Evolutionary conservation across 805 yeast genomes (phyloP).

Genomic region (Wickerhamiella nectarea): DNA sequence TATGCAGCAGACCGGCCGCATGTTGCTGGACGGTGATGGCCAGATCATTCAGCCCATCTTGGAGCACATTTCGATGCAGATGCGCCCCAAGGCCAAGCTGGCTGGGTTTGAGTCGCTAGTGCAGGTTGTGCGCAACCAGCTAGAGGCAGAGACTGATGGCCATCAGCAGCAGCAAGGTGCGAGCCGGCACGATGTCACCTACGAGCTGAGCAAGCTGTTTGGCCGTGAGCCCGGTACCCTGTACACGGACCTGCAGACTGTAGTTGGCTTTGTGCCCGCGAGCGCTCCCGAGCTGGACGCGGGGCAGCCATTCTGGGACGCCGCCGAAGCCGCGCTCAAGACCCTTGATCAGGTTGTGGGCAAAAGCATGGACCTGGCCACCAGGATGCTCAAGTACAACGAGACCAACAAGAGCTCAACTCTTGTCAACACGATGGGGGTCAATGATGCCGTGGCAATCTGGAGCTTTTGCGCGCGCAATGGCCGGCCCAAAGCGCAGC

Average conservation of each 20-base stretch:
- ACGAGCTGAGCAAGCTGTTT: slow-evolving; percentile 23
- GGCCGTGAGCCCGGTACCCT: slow-evolving; percentile 24
- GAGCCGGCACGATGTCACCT: slow-evolving; percentile 24
- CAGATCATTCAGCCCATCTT: slow-evolving; percentile 14
- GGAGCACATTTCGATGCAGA: slow-evolving; percentile 15
- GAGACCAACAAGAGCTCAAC: slow-evolving; percentile 17
- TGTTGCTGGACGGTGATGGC: slow-evolving; percentile 21
- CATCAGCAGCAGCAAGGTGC: slow-evolving; percentile 14
- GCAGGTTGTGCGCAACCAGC: slow-evolving; percentile 9
- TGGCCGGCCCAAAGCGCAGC: slow-evolving; percentile 20
- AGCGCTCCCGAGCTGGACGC: slow-evolving; percentile 21
- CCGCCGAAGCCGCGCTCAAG: slow-evolving; percentile 24
- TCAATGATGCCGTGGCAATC: slow-evolving; percentile 19
- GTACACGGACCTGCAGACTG: slow-evolving; percentile 26
- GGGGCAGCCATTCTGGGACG: slow-evolving; percentile 28
- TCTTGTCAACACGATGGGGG: slow-evolving; percentile 19
- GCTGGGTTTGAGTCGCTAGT: slow-evolving; percentile 13
- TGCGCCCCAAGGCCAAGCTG: slow-evolving; percentile 15
- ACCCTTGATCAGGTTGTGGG: slow-evolving; percentile 17
- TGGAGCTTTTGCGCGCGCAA: slow-evolving; percentile 21
- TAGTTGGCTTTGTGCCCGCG: slow-evolving; percentile 25
- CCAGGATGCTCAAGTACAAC: slow-evolving; percentile 18
- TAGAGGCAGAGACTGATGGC: slow-evolving; percentile 1
- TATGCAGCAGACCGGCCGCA: slow-evolving; percentile 22
- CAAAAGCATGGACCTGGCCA: slow-evolving; percentile 20